Conservation (phyloP, 768 basidiomycete species). For the Boletus rubropictus region DNA sequence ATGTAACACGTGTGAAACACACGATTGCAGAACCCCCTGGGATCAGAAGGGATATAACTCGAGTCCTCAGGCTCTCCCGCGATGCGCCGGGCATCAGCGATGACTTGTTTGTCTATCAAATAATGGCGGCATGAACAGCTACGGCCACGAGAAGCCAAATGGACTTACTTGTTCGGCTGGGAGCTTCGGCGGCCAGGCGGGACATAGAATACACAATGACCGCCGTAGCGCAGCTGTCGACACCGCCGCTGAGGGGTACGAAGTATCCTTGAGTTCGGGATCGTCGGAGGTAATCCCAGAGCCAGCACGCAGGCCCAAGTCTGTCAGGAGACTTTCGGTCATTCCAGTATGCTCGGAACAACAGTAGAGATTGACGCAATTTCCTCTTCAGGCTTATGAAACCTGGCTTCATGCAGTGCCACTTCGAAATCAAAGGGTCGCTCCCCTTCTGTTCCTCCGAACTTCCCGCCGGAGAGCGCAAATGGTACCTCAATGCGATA, state of each 20-base stretch:
- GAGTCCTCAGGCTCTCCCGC: constrained; percentile 79
- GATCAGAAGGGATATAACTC: constrained; percentile 77
- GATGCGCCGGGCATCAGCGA: constrained; percentile 85
- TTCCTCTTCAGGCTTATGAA: constrained; percentile 91
- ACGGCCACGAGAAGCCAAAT: not conserved
- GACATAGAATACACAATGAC: constrained; percentile 98
- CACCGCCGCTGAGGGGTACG: constrained; percentile 90
- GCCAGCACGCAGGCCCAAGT: constrained; percentile 96
- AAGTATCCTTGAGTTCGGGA: constrained; percentile 95
- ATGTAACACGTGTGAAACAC: constrained; percentile 99
- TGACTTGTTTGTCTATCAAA: constrained; percentile 70
- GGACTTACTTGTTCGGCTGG: constrained; percentile 58
- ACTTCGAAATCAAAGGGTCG: constrained; percentile 46
- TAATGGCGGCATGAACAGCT: not conserved
- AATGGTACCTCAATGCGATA: constrained; percentile 79
- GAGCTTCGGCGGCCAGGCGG: constrained; percentile 78
- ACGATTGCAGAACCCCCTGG: constrained; percentile 76
- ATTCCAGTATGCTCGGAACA: not conserved
- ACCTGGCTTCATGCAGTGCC: constrained; percentile 34
- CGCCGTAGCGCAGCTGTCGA: constrained; percentile 96
- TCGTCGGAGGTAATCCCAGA: constrained; percentile 98
- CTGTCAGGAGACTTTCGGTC: constrained; percentile 36
- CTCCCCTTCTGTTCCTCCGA: constrained; percentile 56
- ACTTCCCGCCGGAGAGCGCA: constrained; percentile 70
- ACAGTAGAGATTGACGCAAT: constrained; percentile 67